These are phyloP conservation scores for Stagonosporopsis chrysanthemi DNA, from an alignment of 2,329 filamentous ascomycete genomes.

Conservation along the genomic window DNA sequence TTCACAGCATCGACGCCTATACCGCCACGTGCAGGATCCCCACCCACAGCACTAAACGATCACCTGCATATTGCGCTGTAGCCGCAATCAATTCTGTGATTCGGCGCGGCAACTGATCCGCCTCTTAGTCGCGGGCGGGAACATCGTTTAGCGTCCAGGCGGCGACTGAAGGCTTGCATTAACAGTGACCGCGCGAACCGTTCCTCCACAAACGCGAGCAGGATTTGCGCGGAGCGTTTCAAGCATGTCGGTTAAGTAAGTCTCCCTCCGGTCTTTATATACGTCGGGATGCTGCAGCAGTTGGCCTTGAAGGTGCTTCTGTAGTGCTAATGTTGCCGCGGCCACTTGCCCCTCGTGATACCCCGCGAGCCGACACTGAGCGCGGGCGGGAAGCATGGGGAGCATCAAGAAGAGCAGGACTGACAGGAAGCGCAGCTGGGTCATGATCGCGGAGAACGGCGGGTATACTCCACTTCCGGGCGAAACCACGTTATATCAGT, in stretches of 20 bases:
- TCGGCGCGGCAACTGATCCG: conserved; percentile 31
- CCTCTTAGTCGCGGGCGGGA: conserved; percentile 25
- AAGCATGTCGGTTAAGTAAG: conserved; percentile 52
- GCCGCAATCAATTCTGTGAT: conserved; percentile 29
- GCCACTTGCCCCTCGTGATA: conserved; percentile 17
- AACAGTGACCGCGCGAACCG: conserved; percentile 26
- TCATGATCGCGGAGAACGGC: conserved; percentile 78
- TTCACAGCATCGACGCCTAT: conserved; percentile 5
- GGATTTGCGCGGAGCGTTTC: conserved; percentile 26
- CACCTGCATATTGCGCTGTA: conserved; percentile 31
- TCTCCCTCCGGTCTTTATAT: conserved; percentile 25
- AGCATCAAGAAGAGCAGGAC: conserved; percentile 39
- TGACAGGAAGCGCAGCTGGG: conserved; percentile 70
- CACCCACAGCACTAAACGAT: conserved; percentile 29
- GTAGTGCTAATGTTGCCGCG: conserved; percentile 6
- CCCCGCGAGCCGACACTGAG: conserved; percentile 21
- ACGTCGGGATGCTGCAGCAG: background rate
- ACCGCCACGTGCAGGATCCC: conserved; percentile 32
- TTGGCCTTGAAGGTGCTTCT: conserved; percentile 8
- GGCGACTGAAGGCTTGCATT: conserved; percentile 31
- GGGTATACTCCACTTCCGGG: conserved; percentile 85
- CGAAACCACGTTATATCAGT: conserved; percentile 82
- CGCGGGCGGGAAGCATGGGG: conserved; percentile 10
- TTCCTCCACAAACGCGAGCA: conserved; percentile 33
- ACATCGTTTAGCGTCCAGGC: conserved; percentile 11